Evolutionary conservation across 768 basidiomycete species (phyloP).

Genomic region (Pleurotus ostreatus): DNA sequence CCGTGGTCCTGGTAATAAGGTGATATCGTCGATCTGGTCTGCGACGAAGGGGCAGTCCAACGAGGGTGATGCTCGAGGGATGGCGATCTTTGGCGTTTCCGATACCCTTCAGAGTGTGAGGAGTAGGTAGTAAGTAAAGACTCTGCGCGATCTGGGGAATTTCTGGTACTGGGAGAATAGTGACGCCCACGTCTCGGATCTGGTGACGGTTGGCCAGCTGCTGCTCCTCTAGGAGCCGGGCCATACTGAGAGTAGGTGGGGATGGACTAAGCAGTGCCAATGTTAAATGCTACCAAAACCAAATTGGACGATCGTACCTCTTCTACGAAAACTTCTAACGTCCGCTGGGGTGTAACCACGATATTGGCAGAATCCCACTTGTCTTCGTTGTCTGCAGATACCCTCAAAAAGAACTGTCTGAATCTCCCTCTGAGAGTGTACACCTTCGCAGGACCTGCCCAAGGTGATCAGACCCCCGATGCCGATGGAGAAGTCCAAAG

Average conservation of each 20-base stretch:
- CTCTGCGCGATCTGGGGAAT: neutral
- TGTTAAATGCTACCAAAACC: neutral
- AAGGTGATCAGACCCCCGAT: neutral
- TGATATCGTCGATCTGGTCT: neutral
- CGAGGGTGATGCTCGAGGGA: constrained; percentile 3
- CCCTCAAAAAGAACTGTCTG: constrained; percentile 63
- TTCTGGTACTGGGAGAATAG: neutral
- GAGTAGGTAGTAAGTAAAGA: neutral
- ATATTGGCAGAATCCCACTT: constrained; percentile 56
- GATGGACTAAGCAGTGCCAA: constrained; percentile 1
- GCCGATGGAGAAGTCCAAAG: constrained; percentile 4
- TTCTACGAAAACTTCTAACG: constrained; percentile 57
- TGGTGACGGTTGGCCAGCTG: neutral
- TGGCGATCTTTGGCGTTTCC: neutral
- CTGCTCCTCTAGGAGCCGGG: neutral
- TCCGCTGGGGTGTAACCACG: constrained; percentile 47
- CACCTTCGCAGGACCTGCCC: constrained; percentile 60
- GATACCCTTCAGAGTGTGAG: neutral
- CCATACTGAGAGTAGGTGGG: neutral
- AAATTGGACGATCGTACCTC: constrained; percentile 33
- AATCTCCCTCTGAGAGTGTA: constrained; percentile 66
- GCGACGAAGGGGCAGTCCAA: neutral
- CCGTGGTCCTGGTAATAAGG: neutral
- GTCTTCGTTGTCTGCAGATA: constrained; percentile 48
- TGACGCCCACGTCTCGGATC: too few relatives aligned